Conservation (phyloP, 2,329 filamentous ascomycete genomes). For the Botryosphaeria dothidea region DNA sequence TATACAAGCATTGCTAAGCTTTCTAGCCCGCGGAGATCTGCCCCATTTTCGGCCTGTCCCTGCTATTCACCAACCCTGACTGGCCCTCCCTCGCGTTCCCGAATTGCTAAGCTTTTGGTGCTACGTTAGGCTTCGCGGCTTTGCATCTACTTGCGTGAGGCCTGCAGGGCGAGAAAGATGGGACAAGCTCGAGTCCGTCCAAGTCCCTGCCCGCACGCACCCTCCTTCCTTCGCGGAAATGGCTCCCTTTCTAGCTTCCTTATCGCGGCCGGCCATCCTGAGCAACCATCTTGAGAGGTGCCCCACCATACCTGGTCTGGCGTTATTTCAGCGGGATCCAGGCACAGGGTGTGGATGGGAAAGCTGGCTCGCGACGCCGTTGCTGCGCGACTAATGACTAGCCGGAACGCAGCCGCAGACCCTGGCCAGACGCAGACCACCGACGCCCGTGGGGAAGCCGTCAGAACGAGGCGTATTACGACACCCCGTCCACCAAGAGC, state of each 20-base stretch:
- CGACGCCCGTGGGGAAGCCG: background rate
- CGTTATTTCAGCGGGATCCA: background rate
- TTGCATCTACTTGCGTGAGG: background rate
- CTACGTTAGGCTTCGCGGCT: background rate
- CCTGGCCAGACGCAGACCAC: background rate
- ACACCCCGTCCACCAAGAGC: background rate
- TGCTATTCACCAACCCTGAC: background rate
- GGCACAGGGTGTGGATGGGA: no score
- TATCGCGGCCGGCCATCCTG: background rate
- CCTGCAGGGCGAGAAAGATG: no score
- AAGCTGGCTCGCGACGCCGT: background rate
- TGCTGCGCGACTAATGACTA: background rate
- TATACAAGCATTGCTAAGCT: slow-evolving; percentile 8
- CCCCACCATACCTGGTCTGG: background rate
- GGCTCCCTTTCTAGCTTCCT: background rate
- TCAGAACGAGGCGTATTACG: background rate
- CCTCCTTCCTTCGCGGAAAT: background rate
- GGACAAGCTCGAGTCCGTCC: no score
- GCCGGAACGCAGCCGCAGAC: background rate
- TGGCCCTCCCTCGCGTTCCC: background rate
- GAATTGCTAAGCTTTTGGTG: background rate
- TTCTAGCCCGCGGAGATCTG: background rate
- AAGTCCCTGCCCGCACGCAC: no score
- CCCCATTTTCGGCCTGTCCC: background rate
- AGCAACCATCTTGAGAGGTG: background rate